Evolutionary conservation across 1,284 basidiomycete species (phyloP).

Genomic region (Phylloboletellus chloephorus): DNA sequence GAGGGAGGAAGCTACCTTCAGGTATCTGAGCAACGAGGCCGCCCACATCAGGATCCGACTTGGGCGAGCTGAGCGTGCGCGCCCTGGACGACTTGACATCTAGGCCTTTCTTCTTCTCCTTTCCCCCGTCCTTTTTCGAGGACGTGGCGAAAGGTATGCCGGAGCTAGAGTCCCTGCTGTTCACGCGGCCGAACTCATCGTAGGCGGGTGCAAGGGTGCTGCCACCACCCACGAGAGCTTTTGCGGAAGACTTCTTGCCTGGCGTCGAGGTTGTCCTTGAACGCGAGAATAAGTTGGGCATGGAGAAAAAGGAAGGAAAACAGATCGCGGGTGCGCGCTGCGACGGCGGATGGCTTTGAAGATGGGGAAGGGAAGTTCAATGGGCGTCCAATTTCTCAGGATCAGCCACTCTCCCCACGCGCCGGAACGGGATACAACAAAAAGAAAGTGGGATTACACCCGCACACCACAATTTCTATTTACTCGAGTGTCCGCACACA

Average conservation of each 20-base stretch:
- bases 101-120: constrained; percentile 52
- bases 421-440: too few relatives aligned
- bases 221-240: constrained; percentile 7
- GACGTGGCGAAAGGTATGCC: constrained; percentile 17
- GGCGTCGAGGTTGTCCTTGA: constrained; percentile 49
- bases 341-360: constrained; percentile 14
- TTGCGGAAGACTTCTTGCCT: constrained; percentile 31
- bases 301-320: constrained; percentile 28
- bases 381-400: constrained; percentile 25
- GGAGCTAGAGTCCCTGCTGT: constrained; percentile 38
- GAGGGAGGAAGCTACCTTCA: constrained; percentile 59
- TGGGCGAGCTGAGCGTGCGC: constrained; percentile 38
- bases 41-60: constrained; percentile 26
- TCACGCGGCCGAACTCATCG: constrained; percentile 67
- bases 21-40: constrained; percentile 43
- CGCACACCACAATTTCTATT: not conserved
- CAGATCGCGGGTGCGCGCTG: constrained; percentile 11
- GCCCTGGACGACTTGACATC: constrained; percentile 36
- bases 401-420: constrained; percentile 7
- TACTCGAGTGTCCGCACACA: too few relatives aligned
- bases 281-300: constrained; percentile 56
- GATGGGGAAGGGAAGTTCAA: constrained; percentile 8
- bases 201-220: constrained; percentile 20
- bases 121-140: constrained; percentile 38
- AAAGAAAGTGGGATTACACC: not conserved